Base-by-base conservation (phyloP, 495 filamentous ascomycete genomes). In the Annulohypoxylon nitens region DNA sequence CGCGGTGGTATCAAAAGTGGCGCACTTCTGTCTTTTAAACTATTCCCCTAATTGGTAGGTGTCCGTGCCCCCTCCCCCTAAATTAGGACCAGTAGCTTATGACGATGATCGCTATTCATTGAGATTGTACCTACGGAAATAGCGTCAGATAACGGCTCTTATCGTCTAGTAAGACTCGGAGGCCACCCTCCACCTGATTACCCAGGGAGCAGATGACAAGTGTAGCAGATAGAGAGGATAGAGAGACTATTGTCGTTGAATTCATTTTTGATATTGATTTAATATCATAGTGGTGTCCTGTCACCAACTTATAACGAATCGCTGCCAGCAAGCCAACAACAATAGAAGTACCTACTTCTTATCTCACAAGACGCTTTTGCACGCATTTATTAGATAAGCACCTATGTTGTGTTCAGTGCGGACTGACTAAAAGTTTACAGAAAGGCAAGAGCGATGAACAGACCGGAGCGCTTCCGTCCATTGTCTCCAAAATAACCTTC, bases 1-100 rank as follows among this genome's bases (percentile, higher is more conserved):
- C 48, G 55, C 0, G 76, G 64, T 53, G 74, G 76, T 18, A 73
- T 37, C 53, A 70, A 64, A 47, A 66, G 55, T 25, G 70, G 70
- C 30, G 37, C 10, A 14, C 5, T 70, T 36, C 57, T 68, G 20
- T 71, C 43, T 57, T 60, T 71, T 36, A 76, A 39, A 2, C 37
- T 43, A 18, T 70, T 70, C 20, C 65, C 39, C 14, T 43, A 43
- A n/a, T 11, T 43, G 39, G 39, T n/a, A 43, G 39, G 39, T 43
- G 39, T 43, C 39, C 12, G 39, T 43, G 39, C 39, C 14, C 12
- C 39, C 39, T 11, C 12, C 12, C 4, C 2, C 14, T 14, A 43
- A 43, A 43, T 43, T 11, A 3, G 39, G 39, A 43, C 39, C 12
- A 43, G 39, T n/a, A 43, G 11, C 39, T 43, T 43, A 43, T 12